Base-by-base conservation (phyloP, 2,329 filamentous ascomycete genomes). In the Penicillium decumbens region DNA sequence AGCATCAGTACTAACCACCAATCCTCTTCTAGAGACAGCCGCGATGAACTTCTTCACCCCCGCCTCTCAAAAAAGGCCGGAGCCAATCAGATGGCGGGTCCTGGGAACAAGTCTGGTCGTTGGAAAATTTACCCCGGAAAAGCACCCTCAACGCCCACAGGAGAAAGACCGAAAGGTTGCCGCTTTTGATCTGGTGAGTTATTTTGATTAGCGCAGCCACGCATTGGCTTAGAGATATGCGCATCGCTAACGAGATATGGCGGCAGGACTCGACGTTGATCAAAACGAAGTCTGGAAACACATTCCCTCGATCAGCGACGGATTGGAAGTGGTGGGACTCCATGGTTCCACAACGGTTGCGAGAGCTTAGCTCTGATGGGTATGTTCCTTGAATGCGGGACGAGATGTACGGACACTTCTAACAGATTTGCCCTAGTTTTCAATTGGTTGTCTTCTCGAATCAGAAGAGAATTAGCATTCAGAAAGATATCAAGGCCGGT, bases 261-360 rank as follows among this genome's bases (percentile, higher is more conserved):
- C 10, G 13, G 7, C 43, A 88, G 85, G 93, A 98, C 66, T 93
- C 88, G 6, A 98, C 93, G 0, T 73, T 98, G 29, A 89, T 98
- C 54, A 77, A 77, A 1, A 87, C 89, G 0, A 78, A 82, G 3
- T 95, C 90, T 0, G 90, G 90, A 6, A 93, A 89, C 70, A 86
- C 80, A 43, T 92, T 92, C 63, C 79, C 82, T 2, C 79, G 79
- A 44, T 81, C 83, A 56, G 80, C 84, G 0, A 75, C 77, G 3
- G 92, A 97, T 66, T 98, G 93, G 93, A 89, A 88, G 68, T 98
- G 93, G 93, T 97, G 90, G 89, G 75, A 95, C 66, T 60, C 72
- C 12, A 77, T 72, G 15, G 87, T 97, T 0, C 89, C 89, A 1
- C 71, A 69, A 0, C 81, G 75, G 45, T 68, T 98, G 15, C 81